These are phyloP conservation scores for Vitis amurensis DNA, from an alignment of 164 flowering plant species.

Conservation along the genomic window DNA sequence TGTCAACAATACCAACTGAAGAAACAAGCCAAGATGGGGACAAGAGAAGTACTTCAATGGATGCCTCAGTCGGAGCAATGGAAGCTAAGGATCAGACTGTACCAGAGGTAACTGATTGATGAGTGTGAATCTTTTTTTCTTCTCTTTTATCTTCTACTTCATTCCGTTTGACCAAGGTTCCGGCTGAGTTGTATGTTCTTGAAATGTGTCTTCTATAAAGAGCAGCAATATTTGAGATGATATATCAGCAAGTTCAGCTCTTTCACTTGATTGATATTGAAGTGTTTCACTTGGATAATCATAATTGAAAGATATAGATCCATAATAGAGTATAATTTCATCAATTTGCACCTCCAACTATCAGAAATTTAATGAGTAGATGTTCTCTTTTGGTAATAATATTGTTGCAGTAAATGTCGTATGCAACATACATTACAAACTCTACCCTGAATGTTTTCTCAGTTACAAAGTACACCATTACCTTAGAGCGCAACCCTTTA, in stretches of 20 bases:
- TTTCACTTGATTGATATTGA: background rate
- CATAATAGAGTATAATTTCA: no score
- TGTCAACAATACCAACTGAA: slow-evolving; percentile 12
- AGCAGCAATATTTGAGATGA: slow-evolving; percentile 4
- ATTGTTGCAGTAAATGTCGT: no score
- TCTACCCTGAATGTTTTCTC: no score
- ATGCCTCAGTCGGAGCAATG: slow-evolving; percentile 16
- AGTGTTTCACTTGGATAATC: background rate
- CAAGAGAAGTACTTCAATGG: slow-evolving; percentile 7
- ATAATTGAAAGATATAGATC: background rate
- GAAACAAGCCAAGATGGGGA: slow-evolving; percentile 17
- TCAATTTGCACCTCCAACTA: no score
- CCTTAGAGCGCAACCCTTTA: no score
- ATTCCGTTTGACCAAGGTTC: background rate
- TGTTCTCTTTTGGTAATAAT: no score
- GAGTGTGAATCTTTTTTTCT: slow-evolving; percentile 9
- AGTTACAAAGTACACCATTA: no score
- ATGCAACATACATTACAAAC: no score
- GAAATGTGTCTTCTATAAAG: slow-evolving; percentile 1
- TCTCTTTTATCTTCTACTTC: background rate
- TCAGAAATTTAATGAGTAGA: no score
- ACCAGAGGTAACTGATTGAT: slow-evolving; percentile 48
- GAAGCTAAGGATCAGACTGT: slow-evolving; percentile 22
- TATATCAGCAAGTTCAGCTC: background rate
- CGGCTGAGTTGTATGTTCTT: slow-evolving; percentile 7